Evolutionary conservation across 2,329 filamentous ascomycete genomes (phyloP), one percentile per base, ranked within the genome.

Genomic region (Bipolaris oryzae): DNA sequence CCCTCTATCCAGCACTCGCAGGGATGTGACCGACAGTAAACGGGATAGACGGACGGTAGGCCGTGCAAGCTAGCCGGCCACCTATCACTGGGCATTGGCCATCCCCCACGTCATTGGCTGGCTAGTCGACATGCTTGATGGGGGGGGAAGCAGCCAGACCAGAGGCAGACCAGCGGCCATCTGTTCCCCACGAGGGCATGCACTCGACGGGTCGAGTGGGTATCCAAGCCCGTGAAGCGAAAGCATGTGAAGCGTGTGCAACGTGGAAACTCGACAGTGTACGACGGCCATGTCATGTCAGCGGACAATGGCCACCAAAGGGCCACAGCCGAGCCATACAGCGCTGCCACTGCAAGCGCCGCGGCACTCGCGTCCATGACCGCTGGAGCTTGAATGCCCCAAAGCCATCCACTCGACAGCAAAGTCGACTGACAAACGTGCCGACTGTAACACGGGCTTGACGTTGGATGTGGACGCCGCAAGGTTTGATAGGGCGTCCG

Each of bases 241-340:
- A 64, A 64, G 59, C 54, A 43, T 48, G 49, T 53, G 31, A 63
- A 41, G 28, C 48, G 15, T 43, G 48, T 50, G 73, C 73, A 68
- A 76, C 72, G 72, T 74, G 72, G 73, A 74, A 68, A 70, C 72
- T 74, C 69, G 70, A 74, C 57, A 67, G 66, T 57, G 70, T 70
- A 60, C 71, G 64, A 70, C 69, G 57, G 60, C 64, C 70, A 65
- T 73, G 73, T 72, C 72, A 73, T 67, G 68, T 64, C 68, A 69
- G 68, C 67, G 61, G 58, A 37, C 53, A 45, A 53, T 55, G 46
- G 61, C 62, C 59, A 64, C 64, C n/a, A 67, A 53, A 58, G 47
- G 59, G 51, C 58, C 55, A 28, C 46, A 62, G 50, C 60, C 51
- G 66, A 66, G 63, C 64, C 61, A 63, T 61, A 57, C 61, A 51